These are phyloP conservation scores for Plasmodium ovale DNA, from an alignment of 169 alveolate species.

Conservation along the genomic window DNA sequence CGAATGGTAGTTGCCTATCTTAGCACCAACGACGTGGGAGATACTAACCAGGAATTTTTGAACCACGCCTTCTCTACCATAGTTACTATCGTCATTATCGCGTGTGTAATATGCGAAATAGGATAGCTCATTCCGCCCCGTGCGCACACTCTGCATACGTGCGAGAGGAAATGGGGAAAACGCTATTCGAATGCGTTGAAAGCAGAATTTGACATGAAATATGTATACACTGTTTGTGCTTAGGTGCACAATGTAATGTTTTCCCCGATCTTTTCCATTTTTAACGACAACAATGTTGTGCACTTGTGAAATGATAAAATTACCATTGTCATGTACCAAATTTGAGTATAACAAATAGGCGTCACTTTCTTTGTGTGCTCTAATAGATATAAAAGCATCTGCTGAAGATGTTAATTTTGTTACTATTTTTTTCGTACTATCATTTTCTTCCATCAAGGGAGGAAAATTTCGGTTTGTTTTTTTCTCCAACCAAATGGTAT, in stretches of 20 bases:
- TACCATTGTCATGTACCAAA: conserved; percentile 3
- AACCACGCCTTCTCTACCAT: too few species aligned
- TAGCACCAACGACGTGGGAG: conserved; percentile 18
- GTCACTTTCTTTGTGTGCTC: conserved; percentile 43
- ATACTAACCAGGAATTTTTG: too few species aligned
- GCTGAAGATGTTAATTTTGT: conserved; percentile 8
- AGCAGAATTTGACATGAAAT: conserved; percentile 21
- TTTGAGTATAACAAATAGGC: conserved; percentile 29
- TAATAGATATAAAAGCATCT: conserved; percentile 39
- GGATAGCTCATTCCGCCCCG: background rate
- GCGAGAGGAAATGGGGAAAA: background rate
- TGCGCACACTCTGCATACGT: background rate
- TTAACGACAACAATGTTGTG: conserved; percentile 30
- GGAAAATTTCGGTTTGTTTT: background rate
- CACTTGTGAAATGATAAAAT: conserved; percentile 21
- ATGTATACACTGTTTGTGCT: conserved; percentile 17
- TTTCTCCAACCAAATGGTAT: background rate
- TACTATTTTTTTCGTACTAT: conserved; percentile 1
- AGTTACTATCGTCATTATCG: too few species aligned
- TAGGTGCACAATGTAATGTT: conserved; percentile 7
- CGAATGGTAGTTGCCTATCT: conserved; percentile 23
- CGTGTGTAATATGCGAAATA: background rate
- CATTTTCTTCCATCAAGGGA: background rate
- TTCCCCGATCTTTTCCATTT: background rate
- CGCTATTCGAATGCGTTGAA: conserved; percentile 2